phyloP scores from a whole-genome alignment of 139 green algal species.

The Chlorokybus atmophyticus region DNA sequence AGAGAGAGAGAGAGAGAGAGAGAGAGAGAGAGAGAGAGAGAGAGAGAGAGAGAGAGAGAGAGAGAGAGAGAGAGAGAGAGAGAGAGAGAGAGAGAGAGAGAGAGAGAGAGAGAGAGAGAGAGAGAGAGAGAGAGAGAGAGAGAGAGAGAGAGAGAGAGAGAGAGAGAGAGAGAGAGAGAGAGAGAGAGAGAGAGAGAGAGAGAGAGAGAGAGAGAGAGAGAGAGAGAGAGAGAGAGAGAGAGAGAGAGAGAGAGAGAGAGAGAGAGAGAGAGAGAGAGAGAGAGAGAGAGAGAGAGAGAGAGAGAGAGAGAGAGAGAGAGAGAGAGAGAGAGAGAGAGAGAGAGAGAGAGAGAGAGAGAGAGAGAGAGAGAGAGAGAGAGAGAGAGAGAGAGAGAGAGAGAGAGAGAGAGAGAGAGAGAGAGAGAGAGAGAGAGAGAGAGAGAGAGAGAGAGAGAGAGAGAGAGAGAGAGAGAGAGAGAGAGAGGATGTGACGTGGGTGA shows the following conservation, averaged over 20 bases:
- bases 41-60: slow-evolving; percentile 3
- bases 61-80: slow-evolving; percentile 3
- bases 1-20: slow-evolving; percentile 3
- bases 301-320: slow-evolving; percentile 3
- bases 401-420: slow-evolving; percentile 3
- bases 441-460: slow-evolving; percentile 3
- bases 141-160: slow-evolving; percentile 3
- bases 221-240: slow-evolving; percentile 3
- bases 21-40: slow-evolving; percentile 3
- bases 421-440: slow-evolving; percentile 3
- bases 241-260: slow-evolving; percentile 3
- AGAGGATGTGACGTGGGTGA: background rate
- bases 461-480: slow-evolving; percentile 3
- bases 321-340: slow-evolving; percentile 3
- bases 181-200: slow-evolving; percentile 3
- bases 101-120: slow-evolving; percentile 3
- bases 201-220: slow-evolving; percentile 3
- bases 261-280: slow-evolving; percentile 3
- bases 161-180: slow-evolving; percentile 3
- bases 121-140: slow-evolving; percentile 3
- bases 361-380: slow-evolving; percentile 3
- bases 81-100: slow-evolving; percentile 3
- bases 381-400: slow-evolving; percentile 3
- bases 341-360: slow-evolving; percentile 3
- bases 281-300: slow-evolving; percentile 3